phyloP scores from a whole-genome alignment of 2,329 filamentous ascomycete species.

The Metarhizium brunneum region DNA sequence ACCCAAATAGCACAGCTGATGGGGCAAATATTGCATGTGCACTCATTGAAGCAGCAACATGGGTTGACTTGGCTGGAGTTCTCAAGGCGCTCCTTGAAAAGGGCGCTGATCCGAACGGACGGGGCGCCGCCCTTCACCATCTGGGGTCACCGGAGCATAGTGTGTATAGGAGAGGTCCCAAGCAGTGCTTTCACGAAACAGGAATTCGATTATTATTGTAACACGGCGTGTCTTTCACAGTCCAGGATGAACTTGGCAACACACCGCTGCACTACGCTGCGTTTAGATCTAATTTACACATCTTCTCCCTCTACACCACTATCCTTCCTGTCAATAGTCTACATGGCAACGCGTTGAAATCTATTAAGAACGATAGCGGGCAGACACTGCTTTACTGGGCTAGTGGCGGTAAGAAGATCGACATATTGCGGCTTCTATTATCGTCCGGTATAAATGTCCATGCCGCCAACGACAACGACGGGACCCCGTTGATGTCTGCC shows the following conservation, averaged over 20 bases:
- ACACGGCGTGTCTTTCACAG: slow-evolving; percentile 10
- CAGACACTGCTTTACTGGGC: slow-evolving; percentile 21
- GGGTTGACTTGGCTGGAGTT: slow-evolving; percentile 8
- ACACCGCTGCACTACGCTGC: slow-evolving; percentile 14
- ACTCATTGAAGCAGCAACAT: slow-evolving; percentile 4
- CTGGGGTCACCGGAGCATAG: slow-evolving; percentile 7
- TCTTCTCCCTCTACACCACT: slow-evolving; percentile 13
- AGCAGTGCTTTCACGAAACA: slow-evolving; percentile 5
- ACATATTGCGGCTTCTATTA: slow-evolving; percentile 12
- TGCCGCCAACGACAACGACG: slow-evolving; percentile 13
- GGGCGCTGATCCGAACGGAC: slow-evolving; percentile 14
- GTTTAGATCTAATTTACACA: slow-evolving; percentile 7
- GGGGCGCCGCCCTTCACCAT: slow-evolving; percentile 11
- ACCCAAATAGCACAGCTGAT: slow-evolving; percentile 7
- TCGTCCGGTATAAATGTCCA: slow-evolving; percentile 13
- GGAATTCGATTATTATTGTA: slow-evolving; percentile 12
- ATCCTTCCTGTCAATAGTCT: background rate
- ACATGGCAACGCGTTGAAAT: background rate
- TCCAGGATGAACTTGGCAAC: slow-evolving; percentile 13
- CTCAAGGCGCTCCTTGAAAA: slow-evolving; percentile 15
- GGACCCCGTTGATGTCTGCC: slow-evolving; percentile 22
- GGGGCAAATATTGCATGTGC: background rate
- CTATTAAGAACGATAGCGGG: slow-evolving; percentile 9
- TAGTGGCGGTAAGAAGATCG: slow-evolving; percentile 13
- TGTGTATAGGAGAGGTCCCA: background rate